phyloP scores from a whole-genome alignment of 805 yeast genomes.

The Jamesozyma rosinii region DNA sequence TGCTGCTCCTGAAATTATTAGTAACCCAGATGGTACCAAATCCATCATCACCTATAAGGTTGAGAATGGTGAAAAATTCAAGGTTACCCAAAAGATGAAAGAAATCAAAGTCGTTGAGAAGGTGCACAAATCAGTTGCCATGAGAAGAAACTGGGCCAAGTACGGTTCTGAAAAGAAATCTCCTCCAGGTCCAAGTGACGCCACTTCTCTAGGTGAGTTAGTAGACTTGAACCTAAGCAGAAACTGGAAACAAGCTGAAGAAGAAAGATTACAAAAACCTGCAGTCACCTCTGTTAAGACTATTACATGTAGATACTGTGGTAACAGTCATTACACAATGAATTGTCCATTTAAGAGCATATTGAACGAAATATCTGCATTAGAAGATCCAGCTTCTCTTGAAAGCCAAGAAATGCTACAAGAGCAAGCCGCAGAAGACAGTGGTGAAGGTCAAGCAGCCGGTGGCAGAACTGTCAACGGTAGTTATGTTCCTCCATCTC shows the following conservation, averaged over 20 bases:
- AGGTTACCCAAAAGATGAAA: conserved; percentile 76
- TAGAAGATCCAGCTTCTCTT: conserved; percentile 29
- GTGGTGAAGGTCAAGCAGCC: conserved; percentile 26
- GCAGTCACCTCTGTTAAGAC: conserved; percentile 37
- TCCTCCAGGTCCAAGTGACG: conserved; percentile 78
- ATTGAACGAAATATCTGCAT: conserved; percentile 44
- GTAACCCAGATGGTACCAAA: conserved; percentile 81
- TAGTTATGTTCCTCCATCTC: conserved; percentile 56
- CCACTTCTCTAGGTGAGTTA: conserved; percentile 83
- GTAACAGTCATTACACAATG: conserved; percentile 86
- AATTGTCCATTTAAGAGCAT: conserved; percentile 95
- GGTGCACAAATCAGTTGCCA: conserved; percentile 81
- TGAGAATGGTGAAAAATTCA: conserved; percentile 75
- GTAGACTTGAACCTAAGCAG: conserved; percentile 67
- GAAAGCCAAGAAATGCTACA: conserved; percentile 29
- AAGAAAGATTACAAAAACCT: conserved; percentile 49
- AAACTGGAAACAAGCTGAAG: conserved; percentile 68
- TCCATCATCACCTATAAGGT: conserved; percentile 71
- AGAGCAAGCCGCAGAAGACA: conserved; percentile 25
- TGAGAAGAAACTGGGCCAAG: conserved; percentile 77
- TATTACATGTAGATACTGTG: conserved; percentile 80
- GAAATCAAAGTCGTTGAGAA: conserved; percentile 68
- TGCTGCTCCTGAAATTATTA: conserved; percentile 63
- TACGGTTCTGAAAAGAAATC: conserved; percentile 72
- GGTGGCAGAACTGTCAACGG: conserved; percentile 30